Base-by-base conservation (phyloP, 495 filamentous ascomycete genomes). In the Penicillium canescens region DNA sequence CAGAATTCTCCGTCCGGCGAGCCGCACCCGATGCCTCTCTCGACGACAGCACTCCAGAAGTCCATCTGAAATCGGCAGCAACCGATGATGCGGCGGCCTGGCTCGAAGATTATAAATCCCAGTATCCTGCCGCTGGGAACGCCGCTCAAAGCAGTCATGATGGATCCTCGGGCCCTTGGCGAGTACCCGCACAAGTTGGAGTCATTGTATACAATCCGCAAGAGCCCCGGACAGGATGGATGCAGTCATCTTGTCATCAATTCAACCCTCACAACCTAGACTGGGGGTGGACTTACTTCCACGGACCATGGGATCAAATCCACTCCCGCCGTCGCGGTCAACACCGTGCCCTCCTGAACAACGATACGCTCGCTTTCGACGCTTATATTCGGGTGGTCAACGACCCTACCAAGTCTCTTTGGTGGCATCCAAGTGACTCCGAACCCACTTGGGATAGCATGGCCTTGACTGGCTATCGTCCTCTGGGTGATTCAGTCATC, bases 381-480 rank as follows among this genome's bases (percentile, higher is more conserved):
- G 81, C 81, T 0, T 86, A 87, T 58, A 82, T 88, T 56, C 80
- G 83, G 12, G 75, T 85, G 23, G 63, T 87, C 31, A 67, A 86
- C 14, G 85, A 88, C 55, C 78, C 82, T 10, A 87, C 85, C 3
- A 67, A 73, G 7, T 81, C 77, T 26, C 69, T 87, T n/a, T 87
- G 84, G 84, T 84, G 82, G 70, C 81, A 86, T 57, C 65, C 71
- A 61, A 70, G 79, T 50, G 61, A 92, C 77, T 65, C 87, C 69
- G 65, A 84, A 68, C 56, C 85, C 76, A 74, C 92, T 85, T 58
- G 93, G 90, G 60, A 98, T 81, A 67, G 90, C 57, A 75, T 80
- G 80, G 71, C 74, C 7, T 75, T 82, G 68, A 86, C 84, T 23
- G 84, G 85, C 18, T 77, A 86, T 34, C 79, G 78, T 47, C 74